Evolutionary conservation across 2,329 filamentous ascomycete species (phyloP), one percentile per base, ranked within the genome.

Genomic region (Polytolypa hystricis): DNA sequence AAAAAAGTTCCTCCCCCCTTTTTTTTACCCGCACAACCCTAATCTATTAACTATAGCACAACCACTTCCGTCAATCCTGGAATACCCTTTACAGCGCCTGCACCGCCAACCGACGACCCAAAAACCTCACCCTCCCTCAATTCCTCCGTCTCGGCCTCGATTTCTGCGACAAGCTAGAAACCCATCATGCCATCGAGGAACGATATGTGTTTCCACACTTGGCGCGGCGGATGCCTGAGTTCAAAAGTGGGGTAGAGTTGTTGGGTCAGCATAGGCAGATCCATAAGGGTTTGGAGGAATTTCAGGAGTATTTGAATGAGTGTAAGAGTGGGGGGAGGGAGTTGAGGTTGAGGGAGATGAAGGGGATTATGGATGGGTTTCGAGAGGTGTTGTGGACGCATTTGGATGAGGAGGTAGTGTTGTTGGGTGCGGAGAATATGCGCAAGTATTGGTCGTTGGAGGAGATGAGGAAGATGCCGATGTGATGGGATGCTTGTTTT

Each of bases 151-250:
- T 70, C 17, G 83, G 79, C 20, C 65, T 84, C n/a, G 64, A 76
- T 33, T 85, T 94, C 55, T 71, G 74, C 46, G 67, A 70, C 11
- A 72, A 81, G 40, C 74, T 94, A n/a, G 71, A 74, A 7, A 61
- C 73, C 39, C 86, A 94, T 62, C 87, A 94, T 64, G 66, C 64
- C 39, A 89, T 93, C 51, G 87, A 94, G 57, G 86, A 95, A 59
- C 62, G 67, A 19, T 74, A 85, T 55, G 68, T 94, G 27, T 94
- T 93, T 57, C 87, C 86, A 1, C 53, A 79, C 1, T 71, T 94
- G 2, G 84, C 81, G 9, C 66, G 65, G 48, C 78, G 76, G 47
- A 93, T 93, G 84, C 77, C 82, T 4, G 79, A 82, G 46, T 93
- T 93, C 54, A 65, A 67, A 42, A 65, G 62, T 44, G 69, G 72